Base-by-base conservation (phyloP, 1,139 yeast species). In the Yamadazyma kanchanaburiensis region DNA sequence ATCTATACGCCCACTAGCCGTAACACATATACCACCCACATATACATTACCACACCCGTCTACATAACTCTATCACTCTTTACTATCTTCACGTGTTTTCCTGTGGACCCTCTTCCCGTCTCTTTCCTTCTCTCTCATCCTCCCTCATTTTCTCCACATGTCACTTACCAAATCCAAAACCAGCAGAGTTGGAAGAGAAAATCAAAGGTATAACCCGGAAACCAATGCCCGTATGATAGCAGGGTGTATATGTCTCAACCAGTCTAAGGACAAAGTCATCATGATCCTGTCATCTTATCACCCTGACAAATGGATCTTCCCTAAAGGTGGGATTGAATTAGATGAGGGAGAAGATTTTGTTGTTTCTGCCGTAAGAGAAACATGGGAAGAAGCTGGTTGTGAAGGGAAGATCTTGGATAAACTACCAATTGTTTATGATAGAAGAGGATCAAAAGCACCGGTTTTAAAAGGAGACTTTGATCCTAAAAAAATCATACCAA, bases 331-430 rank as follows among this genome's bases (percentile, higher is more conserved):
- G 0, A 79, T 89, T 31, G 99, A 91, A 55, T 51, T 55, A 24
- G 98, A 91, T 53, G 98, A 91, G 50, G 64, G 73, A 3, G 78
- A 76, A 24, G 73, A 70, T 45, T 65, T 41, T 33, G 55, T 57
- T 11, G 57, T 59, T 7, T 63, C 86, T 6, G 97, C 97, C 0
- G 64, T 72, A 11, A 64, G 99, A 36, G 98, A 91, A 53, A 85
- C 95, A 0, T 91, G 98, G 98, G 98, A 91, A 56, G 99, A 91
- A 55, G 94, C 95, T 0, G 98, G 98, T 0, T 85, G 83, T 17
- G 73, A 73, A 24, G 95, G 96, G 4, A 60, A 54, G 12, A 68
- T 87, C 10, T 45, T 64, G 2, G 45, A 49, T 27, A 67, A 66
- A 37, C 58, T 89, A 26, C 94, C 91, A 0, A 63, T 72, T 2